Conservation (phyloP, 371 early-diverging fungal genomes). For the Coemansia sp. region DNA sequence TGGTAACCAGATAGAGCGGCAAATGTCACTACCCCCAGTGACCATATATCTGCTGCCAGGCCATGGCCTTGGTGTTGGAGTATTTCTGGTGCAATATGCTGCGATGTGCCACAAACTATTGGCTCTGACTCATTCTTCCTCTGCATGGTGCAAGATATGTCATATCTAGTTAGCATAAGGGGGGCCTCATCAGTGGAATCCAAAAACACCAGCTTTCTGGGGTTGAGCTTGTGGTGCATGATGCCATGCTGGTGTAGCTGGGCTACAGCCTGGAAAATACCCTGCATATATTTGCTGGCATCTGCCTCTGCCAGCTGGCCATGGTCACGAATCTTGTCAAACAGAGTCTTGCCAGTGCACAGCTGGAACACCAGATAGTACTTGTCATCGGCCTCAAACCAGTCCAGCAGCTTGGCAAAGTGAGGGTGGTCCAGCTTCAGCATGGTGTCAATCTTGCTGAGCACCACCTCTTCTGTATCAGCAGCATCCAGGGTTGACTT, state of each 20-base stretch:
- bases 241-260: conserved; percentile 86
- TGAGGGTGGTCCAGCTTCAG: conserved; percentile 72
- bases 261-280: conserved; percentile 64
- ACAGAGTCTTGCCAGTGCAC: conserved; percentile 89
- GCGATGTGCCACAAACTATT: conserved; percentile 95
- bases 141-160: conserved; percentile 75
- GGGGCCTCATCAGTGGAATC: conserved; percentile 62
- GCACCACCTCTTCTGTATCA: conserved; percentile 62
- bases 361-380: conserved; percentile 90
- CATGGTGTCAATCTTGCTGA: conserved; percentile 71
- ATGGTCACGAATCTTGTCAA: conserved; percentile 78
- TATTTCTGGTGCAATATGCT: conserved; percentile 92
- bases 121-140: conserved; percentile 56
- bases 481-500: conserved; percentile 66
- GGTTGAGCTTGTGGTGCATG: conserved; percentile 84
- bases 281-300: conserved; percentile 69
- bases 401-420: conserved; percentile 79
- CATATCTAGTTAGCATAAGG: conserved; percentile 84
- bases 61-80: conserved; percentile 78
- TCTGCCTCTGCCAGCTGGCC: conserved; percentile 89
- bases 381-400: conserved; percentile 77
- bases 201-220: conserved; percentile 77
- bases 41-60: conserved; percentile 95
- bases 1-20: conserved; percentile 82
- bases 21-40: conserved; percentile 92